phyloP scores from a whole-genome alignment of 169 alveolate genomes.

The Plasmodium chabaudi region DNA sequence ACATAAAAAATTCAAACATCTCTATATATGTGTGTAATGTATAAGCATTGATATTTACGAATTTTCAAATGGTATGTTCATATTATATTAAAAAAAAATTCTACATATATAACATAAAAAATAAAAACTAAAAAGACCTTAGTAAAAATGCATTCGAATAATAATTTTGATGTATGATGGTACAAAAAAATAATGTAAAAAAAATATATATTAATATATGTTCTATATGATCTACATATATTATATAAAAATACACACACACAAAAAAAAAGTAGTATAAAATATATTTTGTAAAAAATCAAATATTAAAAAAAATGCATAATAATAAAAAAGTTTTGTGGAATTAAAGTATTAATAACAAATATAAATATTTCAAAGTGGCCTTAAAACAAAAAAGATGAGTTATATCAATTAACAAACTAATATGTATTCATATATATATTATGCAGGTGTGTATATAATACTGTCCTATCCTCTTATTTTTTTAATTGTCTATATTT shows the following conservation, averaged over 20 bases:
- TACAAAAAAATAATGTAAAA: background rate
- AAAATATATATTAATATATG: background rate
- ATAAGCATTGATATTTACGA: no score
- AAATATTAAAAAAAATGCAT: constrained; percentile 11
- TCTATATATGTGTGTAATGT: no score
- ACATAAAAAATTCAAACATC: background rate
- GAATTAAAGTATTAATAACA: background rate
- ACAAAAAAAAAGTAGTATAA: constrained; percentile 11
- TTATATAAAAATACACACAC: background rate
- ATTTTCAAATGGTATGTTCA: no score
- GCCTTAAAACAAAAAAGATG: background rate
- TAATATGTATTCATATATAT: constrained; percentile 6
- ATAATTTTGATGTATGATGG: background rate
- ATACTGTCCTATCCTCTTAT: no score
- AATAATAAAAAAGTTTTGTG: background rate
- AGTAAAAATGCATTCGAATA: no score
- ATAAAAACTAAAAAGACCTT: no score
- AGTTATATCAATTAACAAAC: background rate
- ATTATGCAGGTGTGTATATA: background rate
- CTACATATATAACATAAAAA: no score
- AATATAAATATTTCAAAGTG: background rate
- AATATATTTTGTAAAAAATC: constrained; percentile 14
- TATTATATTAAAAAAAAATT: no score
- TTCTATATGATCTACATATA: constrained; percentile 1
- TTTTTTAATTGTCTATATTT: no score